Evolutionary conservation across 2,329 filamentous ascomycete genomes (phyloP), one percentile per base, ranked within the genome.

Genomic region (Monilinia laxa): DNA sequence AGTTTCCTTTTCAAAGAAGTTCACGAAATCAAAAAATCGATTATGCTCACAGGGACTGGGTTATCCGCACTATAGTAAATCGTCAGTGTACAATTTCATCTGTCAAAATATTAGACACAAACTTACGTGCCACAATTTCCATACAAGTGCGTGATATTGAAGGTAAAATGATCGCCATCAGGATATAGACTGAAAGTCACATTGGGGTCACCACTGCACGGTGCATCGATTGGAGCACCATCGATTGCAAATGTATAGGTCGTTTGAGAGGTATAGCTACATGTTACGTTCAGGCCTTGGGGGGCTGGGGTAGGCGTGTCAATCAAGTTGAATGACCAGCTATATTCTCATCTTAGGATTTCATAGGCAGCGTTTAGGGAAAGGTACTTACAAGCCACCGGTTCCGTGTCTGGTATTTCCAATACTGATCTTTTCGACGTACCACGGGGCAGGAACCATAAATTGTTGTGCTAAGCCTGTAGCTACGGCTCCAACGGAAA

Each of bases 151-250:
- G 70, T 72, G 18, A 72, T 63, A 58, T 72, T 72, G 23, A 72
- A 62, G 2, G 42, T 67, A 54, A 72, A 72, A 12, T 64, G 54
- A 20, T 56, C 23, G 11, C 60, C 54, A 35, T 62, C 60, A 20
- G 70, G 67, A 53, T 69, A 71, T 11, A 72, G 42, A 16, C 69
- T 67, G 60, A 72, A 72, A 20, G 70, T 72, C 2, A 71, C 69
- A 63, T 63, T 68, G 7, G 70, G 64, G 63, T 71, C 20, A 11
- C 57, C 57, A 35, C 42, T 56, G 62, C 70, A 71, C 2, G 70
- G 65, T 16, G 52, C 68, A 14, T 69, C 63, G 23, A 64, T 54
- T 12, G 68, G 68, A 1, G 68, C 64, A 16, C 45, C 66, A 25
- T 70, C 67, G 9, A 69, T 11, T 28, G 70, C 70, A 53, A 71